Conservation (phyloP, 2,329 filamentous ascomycete genomes). For the Fusarium albosuccineum region DNA sequence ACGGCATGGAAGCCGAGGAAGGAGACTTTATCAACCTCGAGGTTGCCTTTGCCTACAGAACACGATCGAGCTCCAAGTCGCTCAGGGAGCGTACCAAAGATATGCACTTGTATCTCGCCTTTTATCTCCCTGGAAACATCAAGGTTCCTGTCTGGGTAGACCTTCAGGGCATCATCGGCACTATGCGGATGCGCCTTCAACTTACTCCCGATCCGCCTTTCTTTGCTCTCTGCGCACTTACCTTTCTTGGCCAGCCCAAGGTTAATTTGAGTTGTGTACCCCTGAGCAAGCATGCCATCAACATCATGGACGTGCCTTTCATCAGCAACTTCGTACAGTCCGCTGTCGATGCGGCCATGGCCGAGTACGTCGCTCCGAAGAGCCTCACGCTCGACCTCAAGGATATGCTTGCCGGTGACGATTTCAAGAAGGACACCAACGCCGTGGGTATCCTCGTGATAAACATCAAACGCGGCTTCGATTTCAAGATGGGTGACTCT, state of each 20-base stretch:
- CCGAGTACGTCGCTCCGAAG: constrained; percentile 82
- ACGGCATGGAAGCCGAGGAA: constrained; percentile 81
- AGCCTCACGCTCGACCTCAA: constrained; percentile 80
- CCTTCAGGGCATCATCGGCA: constrained; percentile 78
- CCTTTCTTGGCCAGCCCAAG: constrained; percentile 81
- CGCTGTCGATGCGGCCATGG: constrained; percentile 78
- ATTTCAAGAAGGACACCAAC: constrained; percentile 81
- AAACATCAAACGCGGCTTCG: constrained; percentile 74
- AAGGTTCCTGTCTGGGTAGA: constrained; percentile 79
- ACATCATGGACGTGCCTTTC: constrained; percentile 81
- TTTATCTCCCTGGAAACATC: constrained; percentile 72
- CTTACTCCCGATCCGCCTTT: constrained; percentile 82
- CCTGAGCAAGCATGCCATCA: constrained; percentile 75
- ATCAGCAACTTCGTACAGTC: constrained; percentile 82
- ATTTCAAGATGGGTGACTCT: constrained; percentile 79
- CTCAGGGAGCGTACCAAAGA: constrained; percentile 77
- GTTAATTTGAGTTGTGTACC: constrained; percentile 79
- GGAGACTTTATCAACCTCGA: constrained; percentile 85
- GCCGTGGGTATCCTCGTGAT: constrained; percentile 75
- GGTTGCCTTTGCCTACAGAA: constrained; percentile 79
- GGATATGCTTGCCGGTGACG: constrained; percentile 81
- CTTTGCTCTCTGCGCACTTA: constrained; percentile 79
- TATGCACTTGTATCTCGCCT: constrained; percentile 76
- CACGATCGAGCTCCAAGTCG: constrained; percentile 70
- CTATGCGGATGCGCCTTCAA: constrained; percentile 76